Conservation (phyloP, 768 basidiomycete species). For the Roridomyces roridus region DNA sequence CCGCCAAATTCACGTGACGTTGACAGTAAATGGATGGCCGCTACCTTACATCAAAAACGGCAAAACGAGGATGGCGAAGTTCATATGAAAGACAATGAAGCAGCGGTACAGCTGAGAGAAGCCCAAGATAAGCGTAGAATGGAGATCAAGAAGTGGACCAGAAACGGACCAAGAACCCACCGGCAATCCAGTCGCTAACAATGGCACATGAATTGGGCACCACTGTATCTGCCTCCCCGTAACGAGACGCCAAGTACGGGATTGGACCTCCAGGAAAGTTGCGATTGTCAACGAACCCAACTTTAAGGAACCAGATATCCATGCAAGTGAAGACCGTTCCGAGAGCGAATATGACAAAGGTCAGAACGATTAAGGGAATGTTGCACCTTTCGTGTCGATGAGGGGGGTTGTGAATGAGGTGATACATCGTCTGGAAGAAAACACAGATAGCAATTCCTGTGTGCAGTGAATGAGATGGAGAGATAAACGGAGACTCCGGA, state of each 20-base stretch:
- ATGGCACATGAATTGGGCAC: conserved; percentile 13
- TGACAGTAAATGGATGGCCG: no score
- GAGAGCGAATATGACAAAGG: conserved; percentile 32
- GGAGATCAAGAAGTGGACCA: no score
- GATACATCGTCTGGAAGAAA: conserved; percentile 16
- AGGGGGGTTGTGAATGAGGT: conserved; percentile 5
- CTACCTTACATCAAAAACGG: conserved; percentile 21
- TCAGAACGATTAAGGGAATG: conserved; percentile 33
- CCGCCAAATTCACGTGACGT: no score
- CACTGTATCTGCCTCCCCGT: conserved; percentile 8
- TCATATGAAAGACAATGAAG: conserved; percentile 17
- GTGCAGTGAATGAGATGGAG: background rate
- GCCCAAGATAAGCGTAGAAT: background rate
- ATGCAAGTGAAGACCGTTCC: conserved; percentile 33
- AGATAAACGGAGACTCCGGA: no score
- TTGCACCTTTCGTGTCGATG: conserved; percentile 21
- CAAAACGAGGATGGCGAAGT: conserved; percentile 11
- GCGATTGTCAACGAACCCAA: conserved; percentile 37
- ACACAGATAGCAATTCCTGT: conserved; percentile 11
- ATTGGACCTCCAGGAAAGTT: conserved; percentile 32
- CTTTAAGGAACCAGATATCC: conserved; percentile 33
- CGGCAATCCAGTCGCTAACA: conserved; percentile 20
- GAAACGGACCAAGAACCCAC: conserved; percentile 11
- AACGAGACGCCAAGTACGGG: conserved; percentile 25
- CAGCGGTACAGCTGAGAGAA: conserved; percentile 19